Evolutionary conservation across 495 filamentous ascomycete species (phyloP).

Genomic region (Ramalina peruviana): DNA sequence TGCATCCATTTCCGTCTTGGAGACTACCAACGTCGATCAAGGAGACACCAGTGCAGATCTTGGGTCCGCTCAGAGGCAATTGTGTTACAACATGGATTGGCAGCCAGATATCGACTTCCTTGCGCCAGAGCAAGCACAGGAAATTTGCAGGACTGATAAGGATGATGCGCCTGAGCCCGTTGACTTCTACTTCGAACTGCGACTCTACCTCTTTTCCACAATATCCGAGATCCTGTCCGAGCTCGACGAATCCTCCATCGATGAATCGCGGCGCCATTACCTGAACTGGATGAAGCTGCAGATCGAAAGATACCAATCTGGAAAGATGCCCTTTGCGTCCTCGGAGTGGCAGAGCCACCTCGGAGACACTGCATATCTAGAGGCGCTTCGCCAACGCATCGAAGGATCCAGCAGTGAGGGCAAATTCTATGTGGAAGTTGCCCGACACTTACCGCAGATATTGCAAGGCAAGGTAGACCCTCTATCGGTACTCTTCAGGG

Average conservation of each 20-base stretch:
- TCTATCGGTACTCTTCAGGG: neutral
- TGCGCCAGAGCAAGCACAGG: too few species aligned
- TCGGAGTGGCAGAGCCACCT: neutral
- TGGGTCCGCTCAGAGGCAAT: too few species aligned
- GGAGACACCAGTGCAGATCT: too few species aligned
- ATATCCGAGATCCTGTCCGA: too few species aligned
- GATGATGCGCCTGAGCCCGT: too few species aligned
- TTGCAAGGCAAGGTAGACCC: neutral
- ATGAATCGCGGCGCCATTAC: neutral
- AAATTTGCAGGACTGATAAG: too few species aligned
- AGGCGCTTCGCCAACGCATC: neutral
- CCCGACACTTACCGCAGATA: neutral
- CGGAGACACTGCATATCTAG: neutral
- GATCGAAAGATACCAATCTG: neutral
- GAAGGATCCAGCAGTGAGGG: neutral
- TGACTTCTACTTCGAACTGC: too few species aligned
- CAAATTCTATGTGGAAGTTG: neutral
- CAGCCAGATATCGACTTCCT: neutral
- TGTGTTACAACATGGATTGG: neutral
- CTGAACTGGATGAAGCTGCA: slow-evolving; percentile 5
- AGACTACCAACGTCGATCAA: too few species aligned
- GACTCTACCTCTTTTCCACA: too few species aligned
- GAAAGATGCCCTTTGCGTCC: slow-evolving; percentile 1
- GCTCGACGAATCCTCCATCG: too few species aligned
- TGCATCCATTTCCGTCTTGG: too few species aligned